These are phyloP conservation scores for Diaporthe citrichinensis DNA, from an alignment of 2,329 filamentous ascomycete genomes.

Conservation along the genomic window DNA sequence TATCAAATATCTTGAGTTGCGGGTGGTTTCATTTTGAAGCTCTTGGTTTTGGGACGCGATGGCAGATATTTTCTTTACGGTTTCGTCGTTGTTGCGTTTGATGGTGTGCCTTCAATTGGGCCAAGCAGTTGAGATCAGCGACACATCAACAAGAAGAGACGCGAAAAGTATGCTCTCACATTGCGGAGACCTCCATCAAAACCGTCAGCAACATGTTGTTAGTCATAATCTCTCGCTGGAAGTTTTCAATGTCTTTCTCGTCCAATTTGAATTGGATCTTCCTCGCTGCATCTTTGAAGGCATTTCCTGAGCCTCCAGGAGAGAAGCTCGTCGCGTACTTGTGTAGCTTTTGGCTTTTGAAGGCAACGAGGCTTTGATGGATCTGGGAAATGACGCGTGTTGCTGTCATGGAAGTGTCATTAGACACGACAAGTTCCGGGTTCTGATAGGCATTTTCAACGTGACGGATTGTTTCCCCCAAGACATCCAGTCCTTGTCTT, in stretches of 20 bases:
- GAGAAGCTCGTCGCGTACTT: constrained; percentile 8
- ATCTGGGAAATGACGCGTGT: background rate
- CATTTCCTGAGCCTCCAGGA: constrained; percentile 1
- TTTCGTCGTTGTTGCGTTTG: background rate
- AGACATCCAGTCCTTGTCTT: background rate
- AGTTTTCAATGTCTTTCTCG: constrained; percentile 3
- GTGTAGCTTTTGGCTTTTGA: constrained; percentile 5
- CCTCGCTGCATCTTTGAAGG: background rate
- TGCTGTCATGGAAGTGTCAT: background rate
- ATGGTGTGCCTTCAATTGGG: background rate
- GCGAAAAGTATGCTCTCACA: background rate
- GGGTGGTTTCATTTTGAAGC: background rate
- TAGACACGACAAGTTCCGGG: background rate
- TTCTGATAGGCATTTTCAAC: background rate
- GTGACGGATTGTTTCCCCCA: background rate
- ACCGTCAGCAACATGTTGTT: background rate
- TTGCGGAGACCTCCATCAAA: background rate
- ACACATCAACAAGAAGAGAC: background rate
- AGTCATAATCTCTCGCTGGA: background rate
- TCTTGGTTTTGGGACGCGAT: background rate
- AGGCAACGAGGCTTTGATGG: background rate
- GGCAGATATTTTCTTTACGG: background rate
- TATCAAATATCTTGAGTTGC: background rate
- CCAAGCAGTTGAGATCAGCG: background rate
- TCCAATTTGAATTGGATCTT: background rate